A percentile compares a stretch with the other conserved stretches of the same genome.
These are phyloP conservation scores for Carex myosuroides DNA, from an alignment of 176 grass and related monocot genomes.

Conservation along the genomic window DNA sequence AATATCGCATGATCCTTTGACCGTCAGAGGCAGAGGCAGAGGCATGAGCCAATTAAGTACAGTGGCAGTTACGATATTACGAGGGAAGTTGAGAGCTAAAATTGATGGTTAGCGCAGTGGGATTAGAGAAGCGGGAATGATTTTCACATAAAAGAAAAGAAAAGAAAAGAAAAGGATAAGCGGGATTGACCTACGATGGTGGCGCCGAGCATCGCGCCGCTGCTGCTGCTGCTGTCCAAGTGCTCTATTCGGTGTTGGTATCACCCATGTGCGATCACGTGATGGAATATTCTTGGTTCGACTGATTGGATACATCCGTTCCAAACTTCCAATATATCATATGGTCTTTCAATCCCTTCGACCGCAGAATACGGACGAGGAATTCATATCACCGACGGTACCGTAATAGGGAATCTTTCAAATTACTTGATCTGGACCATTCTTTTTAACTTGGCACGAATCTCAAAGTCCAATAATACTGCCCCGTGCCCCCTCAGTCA, in stretches of 20 bases:
- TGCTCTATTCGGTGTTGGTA: neutral
- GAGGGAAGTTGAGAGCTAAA: neutral
- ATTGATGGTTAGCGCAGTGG: neutral
- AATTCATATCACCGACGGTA: too few relatives aligned
- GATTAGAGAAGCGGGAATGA: neutral
- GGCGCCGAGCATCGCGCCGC: constrained; percentile 19
- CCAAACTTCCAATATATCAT: too few relatives aligned
- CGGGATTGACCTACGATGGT: constrained; percentile 27
- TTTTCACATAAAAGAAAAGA: too few relatives aligned
- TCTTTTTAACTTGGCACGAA: too few relatives aligned
- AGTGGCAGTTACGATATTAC: constrained; percentile 4
- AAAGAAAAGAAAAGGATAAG: neutral
- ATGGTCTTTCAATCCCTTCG: too few relatives aligned
- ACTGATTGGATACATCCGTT: neutral
- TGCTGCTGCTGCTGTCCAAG: neutral
- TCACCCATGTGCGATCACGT: constrained; percentile 6
- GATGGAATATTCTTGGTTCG: neutral
- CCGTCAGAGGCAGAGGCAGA: neutral
- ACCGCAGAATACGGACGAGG: too few relatives aligned
- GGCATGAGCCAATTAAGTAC: neutral
- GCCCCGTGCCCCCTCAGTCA: too few relatives aligned
- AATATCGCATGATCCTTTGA: constrained; percentile 9
- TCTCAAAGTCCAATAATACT: too few relatives aligned
- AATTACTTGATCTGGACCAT: too few relatives aligned
- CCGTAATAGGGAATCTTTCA: too few relatives aligned